Evolutionary conservation across 768 basidiomycete species (phyloP), one percentile per base, ranked within the genome.

Genomic region (Xerocomus spinulosus): DNA sequence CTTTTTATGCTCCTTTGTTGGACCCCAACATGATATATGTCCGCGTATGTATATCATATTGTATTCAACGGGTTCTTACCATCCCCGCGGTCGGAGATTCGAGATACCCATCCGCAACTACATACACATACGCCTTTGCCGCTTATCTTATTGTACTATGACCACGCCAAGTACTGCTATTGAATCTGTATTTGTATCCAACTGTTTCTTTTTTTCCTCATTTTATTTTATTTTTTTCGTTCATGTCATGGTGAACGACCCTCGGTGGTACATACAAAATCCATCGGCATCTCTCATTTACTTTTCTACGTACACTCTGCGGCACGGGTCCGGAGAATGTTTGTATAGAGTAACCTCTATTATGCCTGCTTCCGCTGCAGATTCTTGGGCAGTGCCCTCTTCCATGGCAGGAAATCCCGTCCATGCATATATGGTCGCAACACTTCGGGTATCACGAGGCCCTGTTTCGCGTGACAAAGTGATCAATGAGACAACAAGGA

Each of bases 391-490:
- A 92, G 67, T 59, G 83, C 85, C 62, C 86, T 90, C 42, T 83
- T 82, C 75, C 82, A 92, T 14, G 87, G 88, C 38, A 93, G 61
- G 69, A 92, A 90, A n/a, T 85, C 83, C 3, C 94, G 81, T 4
- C 96, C 95, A 64, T 89, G 87, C 93, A 99, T 93, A 70, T 97
- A 98, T 43, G 92, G 92, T 52, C 85, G 81, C 21, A 98, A 78
- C 3, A 83, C 86, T 64, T 93, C 85, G 14, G 96, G 96, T 60
- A 99, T 84, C 43, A 82, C 75, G 48, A 99, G 73, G 23, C 95
- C 95, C 92, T 96, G 62, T 29, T 34, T 17, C 39, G n/a, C 34
- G 28, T 12, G 14, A 7, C 15, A n/a, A 46, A 8, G 13, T 10
- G 18, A 34, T 56, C 26, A 36, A 20, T 33, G 17, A 17, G 9